A percentile compares a stretch with the other conserved stretches of the same genome.
Conservation (phyloP, 2,329 filamentous ascomycete genomes). For the Blastomyces percursus region DNA sequence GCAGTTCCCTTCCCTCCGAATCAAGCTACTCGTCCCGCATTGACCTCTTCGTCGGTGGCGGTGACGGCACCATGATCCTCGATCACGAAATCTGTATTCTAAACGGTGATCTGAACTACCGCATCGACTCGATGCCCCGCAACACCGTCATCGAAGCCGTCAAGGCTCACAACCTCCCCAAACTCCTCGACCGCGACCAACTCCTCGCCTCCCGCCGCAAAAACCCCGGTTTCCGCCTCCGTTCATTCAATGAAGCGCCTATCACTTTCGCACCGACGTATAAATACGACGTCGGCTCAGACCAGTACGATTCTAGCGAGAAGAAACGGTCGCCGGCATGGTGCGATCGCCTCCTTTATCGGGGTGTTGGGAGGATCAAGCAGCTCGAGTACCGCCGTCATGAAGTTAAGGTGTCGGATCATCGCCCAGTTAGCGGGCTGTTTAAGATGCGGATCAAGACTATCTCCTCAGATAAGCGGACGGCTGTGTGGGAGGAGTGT, state of each 20-base stretch:
- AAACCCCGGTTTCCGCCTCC: slow-evolving; percentile 79
- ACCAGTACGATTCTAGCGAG: slow-evolving; percentile 87
- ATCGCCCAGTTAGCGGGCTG: slow-evolving; percentile 76
- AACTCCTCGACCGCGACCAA: slow-evolving; percentile 87
- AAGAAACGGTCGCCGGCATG: slow-evolving; percentile 91
- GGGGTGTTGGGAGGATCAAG: slow-evolving; percentile 68
- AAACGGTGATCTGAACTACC: slow-evolving; percentile 95
- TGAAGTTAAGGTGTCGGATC: slow-evolving; percentile 83
- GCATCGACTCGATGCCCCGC: slow-evolving; percentile 92
- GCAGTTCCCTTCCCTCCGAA: slow-evolving; percentile 60
- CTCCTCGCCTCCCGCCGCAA: slow-evolving; percentile 77
- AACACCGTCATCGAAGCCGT: slow-evolving; percentile 84
- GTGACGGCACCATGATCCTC: slow-evolving; percentile 86
- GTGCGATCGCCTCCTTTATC: slow-evolving; percentile 89
- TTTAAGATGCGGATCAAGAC: slow-evolving; percentile 81
- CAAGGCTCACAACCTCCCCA: slow-evolving; percentile 65
- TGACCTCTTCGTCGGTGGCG: slow-evolving; percentile 79
- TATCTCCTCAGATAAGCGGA: slow-evolving; percentile 57
- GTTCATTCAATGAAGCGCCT: slow-evolving; percentile 78
- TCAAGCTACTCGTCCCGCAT: slow-evolving; percentile 55
- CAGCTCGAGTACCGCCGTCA: slow-evolving; percentile 82
- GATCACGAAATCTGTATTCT: slow-evolving; percentile 97
- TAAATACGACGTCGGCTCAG: slow-evolving; percentile 95
- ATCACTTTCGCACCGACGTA: slow-evolving; percentile 94
- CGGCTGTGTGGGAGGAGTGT: slow-evolving; percentile 58